A percentile compares a stretch with the other conserved stretches of the same genome.
Conservation (phyloP, 371 early-diverging fungal genomes). For the Mucor mucedo region DNA sequence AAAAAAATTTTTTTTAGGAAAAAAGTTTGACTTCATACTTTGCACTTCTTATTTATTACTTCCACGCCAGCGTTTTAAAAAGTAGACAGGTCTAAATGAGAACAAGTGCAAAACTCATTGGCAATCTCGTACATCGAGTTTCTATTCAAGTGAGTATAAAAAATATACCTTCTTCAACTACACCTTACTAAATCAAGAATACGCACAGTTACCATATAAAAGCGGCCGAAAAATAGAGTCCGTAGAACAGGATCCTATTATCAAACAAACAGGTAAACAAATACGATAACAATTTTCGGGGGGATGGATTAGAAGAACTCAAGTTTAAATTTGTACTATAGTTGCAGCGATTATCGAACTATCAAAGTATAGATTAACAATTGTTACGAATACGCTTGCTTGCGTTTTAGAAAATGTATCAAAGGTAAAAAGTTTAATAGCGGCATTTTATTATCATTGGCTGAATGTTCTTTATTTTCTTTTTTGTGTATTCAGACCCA, state of each 20-base stretch:
- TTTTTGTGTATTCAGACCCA: slow-evolving; percentile 18
- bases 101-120: slow-evolving; percentile 55
- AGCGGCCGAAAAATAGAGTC: slow-evolving; percentile 59
- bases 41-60: not conserved
- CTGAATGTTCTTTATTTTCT: not conserved
- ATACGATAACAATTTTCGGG: not conserved
- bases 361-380: slow-evolving; percentile 61
- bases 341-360: slow-evolving; percentile 71
- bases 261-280: slow-evolving; percentile 62
- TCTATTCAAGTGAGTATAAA: slow-evolving; percentile 51
- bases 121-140: slow-evolving; percentile 57
- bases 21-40: not conserved
- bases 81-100: slow-evolving; percentile 28
- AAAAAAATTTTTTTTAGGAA: not conserved
- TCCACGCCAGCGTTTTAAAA: not conserved
- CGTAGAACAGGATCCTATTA: slow-evolving; percentile 69
- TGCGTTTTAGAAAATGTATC: slow-evolving; percentile 66
- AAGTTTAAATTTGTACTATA: slow-evolving; percentile 5
- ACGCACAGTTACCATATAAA: slow-evolving; percentile 61
- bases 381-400: slow-evolving; percentile 61
- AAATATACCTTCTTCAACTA: not conserved
- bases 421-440: slow-evolving; percentile 49
- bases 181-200: too few species aligned
- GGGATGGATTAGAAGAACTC: not conserved
- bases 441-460: not conserved